These are phyloP conservation scores for Stephanodiscus triporus DNA, from an alignment of 108 stramenopile genomes.

Conservation along the genomic window DNA sequence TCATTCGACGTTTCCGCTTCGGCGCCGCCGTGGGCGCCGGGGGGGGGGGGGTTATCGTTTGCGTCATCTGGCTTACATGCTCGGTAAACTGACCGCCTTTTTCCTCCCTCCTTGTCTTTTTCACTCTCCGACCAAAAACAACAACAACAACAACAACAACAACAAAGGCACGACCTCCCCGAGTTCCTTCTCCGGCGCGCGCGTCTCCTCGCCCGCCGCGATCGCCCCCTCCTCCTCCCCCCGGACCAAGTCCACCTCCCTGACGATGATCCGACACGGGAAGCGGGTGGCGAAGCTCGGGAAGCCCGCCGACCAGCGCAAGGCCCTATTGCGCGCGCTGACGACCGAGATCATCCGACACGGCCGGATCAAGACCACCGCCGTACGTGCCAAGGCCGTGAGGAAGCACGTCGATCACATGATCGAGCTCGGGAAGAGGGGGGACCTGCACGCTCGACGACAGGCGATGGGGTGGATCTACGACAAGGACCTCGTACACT, in stretches of 20 bases:
- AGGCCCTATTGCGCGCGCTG: slow-evolving; percentile 93
- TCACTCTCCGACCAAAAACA: slow-evolving; percentile 1
- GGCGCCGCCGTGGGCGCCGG: too few relatives aligned
- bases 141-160: slow-evolving; percentile 28
- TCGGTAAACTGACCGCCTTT: too few relatives aligned
- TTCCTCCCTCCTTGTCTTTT: too few relatives aligned
- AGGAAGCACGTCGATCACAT: slow-evolving; percentile 97
- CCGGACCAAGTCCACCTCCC: slow-evolving; percentile 24
- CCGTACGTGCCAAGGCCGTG: slow-evolving; percentile 90
- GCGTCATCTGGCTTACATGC: too few relatives aligned
- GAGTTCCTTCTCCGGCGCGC: slow-evolving; percentile 42
- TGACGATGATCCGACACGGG: slow-evolving; percentile 82
- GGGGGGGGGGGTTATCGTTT: too few relatives aligned
- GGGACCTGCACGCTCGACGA: slow-evolving; percentile 93
- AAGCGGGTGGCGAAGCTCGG: slow-evolving; percentile 85
- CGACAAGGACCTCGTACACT: slow-evolving; percentile 96
- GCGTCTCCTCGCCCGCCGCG: slow-evolving; percentile 24
- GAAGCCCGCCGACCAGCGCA: slow-evolving; percentile 96
- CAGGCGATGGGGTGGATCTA: slow-evolving; percentile 95
- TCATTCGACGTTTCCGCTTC: too few relatives aligned
- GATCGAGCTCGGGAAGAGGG: slow-evolving; percentile 93
- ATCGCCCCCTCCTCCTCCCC: slow-evolving; percentile 24
- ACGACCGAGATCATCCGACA: slow-evolving; percentile 98
- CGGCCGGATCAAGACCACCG: slow-evolving; percentile 97
- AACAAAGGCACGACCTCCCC: slow-evolving; percentile 41